These are phyloP conservation scores for Ophiostoma perfectum DNA, from an alignment of 2,329 filamentous ascomycete species.

Conservation along the genomic window DNA sequence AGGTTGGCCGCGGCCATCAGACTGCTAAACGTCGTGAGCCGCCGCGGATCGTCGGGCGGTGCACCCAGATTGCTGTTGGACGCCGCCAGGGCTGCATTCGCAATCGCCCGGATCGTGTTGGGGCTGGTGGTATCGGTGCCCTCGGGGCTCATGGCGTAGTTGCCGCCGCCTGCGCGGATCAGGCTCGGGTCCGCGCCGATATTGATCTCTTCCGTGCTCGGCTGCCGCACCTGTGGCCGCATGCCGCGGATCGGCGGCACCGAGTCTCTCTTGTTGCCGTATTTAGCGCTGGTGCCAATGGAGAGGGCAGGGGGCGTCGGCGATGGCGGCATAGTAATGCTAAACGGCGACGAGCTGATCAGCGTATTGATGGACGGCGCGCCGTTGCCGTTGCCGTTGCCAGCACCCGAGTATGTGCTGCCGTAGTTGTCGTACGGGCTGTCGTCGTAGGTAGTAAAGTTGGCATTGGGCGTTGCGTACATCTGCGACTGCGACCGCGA, in stretches of 20 bases:
- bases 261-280: background rate
- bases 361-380: background rate
- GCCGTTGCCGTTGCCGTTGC: background rate
- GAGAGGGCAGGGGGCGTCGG: constrained; percentile 15
- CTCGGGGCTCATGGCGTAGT: constrained; percentile 3
- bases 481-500: no score
- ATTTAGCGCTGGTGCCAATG: background rate
- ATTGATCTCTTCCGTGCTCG: constrained; percentile 47
- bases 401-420: background rate
- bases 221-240: constrained; percentile 30
- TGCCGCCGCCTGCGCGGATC: constrained; percentile 29
- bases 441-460: no score
- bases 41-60: constrained; percentile 24
- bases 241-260: constrained; percentile 38
- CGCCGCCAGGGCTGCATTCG: background rate
- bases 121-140: constrained; percentile 4
- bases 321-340: constrained; percentile 1
- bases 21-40: constrained; percentile 48
- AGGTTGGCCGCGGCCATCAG: constrained; percentile 48
- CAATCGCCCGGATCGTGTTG: background rate
- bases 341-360: background rate
- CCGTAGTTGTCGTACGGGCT: constrained; percentile 6
- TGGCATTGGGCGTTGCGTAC: background rate
- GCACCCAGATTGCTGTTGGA: constrained; percentile 5
- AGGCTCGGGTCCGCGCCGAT: constrained; percentile 48